Base-by-base conservation (phyloP, 140 eudicot genomes). In the Ambrosia hybrid region DNA sequence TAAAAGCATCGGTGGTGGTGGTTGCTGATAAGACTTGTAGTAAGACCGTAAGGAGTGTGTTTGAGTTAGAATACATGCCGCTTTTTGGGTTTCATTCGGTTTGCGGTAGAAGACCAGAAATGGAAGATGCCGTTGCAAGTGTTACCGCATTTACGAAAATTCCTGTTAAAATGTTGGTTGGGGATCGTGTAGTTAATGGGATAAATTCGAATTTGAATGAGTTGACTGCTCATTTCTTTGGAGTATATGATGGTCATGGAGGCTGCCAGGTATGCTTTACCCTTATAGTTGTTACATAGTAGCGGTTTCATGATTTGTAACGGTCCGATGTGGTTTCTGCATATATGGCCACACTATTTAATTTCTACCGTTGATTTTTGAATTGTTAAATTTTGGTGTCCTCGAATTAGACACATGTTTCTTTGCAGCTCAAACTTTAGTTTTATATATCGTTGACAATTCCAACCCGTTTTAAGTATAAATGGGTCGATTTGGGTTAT, bases 181-280 rank as follows among this genome's bases (percentile, higher is more conserved):
- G 81, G 59, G 93, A 80, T 62, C 83, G 56, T 67, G 41, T 74
- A 1, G 66, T 84, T 12, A 81, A 86, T 62, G 85, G 83, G 41
- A 52, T 87, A 55, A 87, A 83, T 70, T 84, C 79, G 52, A 85
- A 70, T 72, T 77, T 90, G 84, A 81, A 79, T 67, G 93, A 83
- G 67, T n/a, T 85, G 62, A 89, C 88, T 8, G 81, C 83, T 53
- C 98, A 90, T 79, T 93, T 93, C 77, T 90, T 87, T 71, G 98
- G 98, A 51, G 98, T 93, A 2, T 93, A 93, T 82, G 98, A 93
- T 82, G 98, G 98, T 59, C 98, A 93, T 86, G 98, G 98, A 67
- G 98, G 98, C 68, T 79, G 62, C 70, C 97, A 93, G 98, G 98
- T 93, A 82, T 13, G 64, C 1, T 21, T 66, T 65, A 26, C 36